Evolutionary conservation across 768 basidiomycete genomes (phyloP), one percentile per base, ranked within the genome.

Genomic region (Daedaleopsis nitida): DNA sequence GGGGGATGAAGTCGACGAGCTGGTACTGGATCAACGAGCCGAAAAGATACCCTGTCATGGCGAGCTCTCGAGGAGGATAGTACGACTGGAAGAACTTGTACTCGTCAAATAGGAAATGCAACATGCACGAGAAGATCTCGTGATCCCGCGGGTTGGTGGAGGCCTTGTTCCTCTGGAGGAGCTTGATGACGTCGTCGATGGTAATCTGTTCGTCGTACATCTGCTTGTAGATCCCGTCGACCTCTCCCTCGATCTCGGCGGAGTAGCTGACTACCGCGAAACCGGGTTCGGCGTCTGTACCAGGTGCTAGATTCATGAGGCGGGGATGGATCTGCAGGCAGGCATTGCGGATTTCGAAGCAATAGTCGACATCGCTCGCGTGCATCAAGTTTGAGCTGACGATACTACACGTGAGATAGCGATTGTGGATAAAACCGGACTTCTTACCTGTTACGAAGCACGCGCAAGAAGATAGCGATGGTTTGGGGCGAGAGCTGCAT

Each of bases 11-110:
- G 72, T 98, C 94, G 69, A 99, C 88, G 52, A 99, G 84, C 68
- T 93, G 88, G 70, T 91, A 86, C 66, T 97, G 92, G 66, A 99
- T 97, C 68, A 99, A 84, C 34, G 94, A 95, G 37, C 97, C 97
- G 65, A 98, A 98, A 32, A 99, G 84, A 70, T 94, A 90, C 50
- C 92, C 97, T 8, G 97, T 98, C 87, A 98, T 94, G 55, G 88
- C 87, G 49, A 98, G 83, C 77, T 98, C 95, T 65, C 95, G 91
- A 42, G 91, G 82, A 24, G 97, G 97, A 69, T 94, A 94, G 76
- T 90, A 97, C 43, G 91, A 90, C 72, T 96, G 94, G 86, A 98
- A 97, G 81, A 98, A 99, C 70, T 95, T 96, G 86, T 97, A 97
- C 77, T 99, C 97, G 85, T 98, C 97, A 76, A 99, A 98, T 47